Base-by-base conservation (phyloP, 1,284 basidiomycete species). In the Stygiomarasmius scandens region DNA sequence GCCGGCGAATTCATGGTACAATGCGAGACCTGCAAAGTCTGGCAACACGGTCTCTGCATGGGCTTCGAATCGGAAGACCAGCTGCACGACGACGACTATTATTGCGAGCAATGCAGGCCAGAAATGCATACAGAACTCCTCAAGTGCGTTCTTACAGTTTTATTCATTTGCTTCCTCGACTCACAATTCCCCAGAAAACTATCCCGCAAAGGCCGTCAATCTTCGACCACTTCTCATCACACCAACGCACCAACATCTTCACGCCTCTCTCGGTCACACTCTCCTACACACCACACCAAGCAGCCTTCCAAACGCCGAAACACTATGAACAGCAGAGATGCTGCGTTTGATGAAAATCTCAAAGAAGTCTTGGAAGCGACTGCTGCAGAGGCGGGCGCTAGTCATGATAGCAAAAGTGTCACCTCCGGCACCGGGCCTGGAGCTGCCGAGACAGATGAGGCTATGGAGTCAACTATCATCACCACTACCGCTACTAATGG, bases 21-120 rank as follows among this genome's bases (percentile, higher is more conserved):
- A 73, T 99, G 96, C 76, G 96, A 99, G 77, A 89, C 83, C 54
- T 99, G 96, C 80, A 92, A 94, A 68, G 93, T 94, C 61, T 99
- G 96, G 96, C 96, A 99, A 74, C 96, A 99, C 73, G 96, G 96
- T 19, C 83, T 90, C 29, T 99, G 96, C 76, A 95, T 99, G 87
- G 96, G 96, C 50, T 93, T 93, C 71, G 86, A 89, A 70, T 86
- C 86, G 44, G 92, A 95, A 70, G 90, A 91, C 60, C 89, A 89
- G 66, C 84, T 92, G 29, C 88, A 89, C 56, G 84, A 91, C 65
- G 86, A 87, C 69, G 82, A 87, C 74, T 93, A 99, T 76, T 96
- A 90, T 67, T 99, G 97, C 75, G 97, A 99, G 75, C 80, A 87
- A 66, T 99, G 96, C 75, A 84, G 85, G 63, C 96, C 97, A 10